These are phyloP conservation scores for Erysimum cheiri DNA, from an alignment of 441 rosid genomes.

Conservation along the genomic window DNA sequence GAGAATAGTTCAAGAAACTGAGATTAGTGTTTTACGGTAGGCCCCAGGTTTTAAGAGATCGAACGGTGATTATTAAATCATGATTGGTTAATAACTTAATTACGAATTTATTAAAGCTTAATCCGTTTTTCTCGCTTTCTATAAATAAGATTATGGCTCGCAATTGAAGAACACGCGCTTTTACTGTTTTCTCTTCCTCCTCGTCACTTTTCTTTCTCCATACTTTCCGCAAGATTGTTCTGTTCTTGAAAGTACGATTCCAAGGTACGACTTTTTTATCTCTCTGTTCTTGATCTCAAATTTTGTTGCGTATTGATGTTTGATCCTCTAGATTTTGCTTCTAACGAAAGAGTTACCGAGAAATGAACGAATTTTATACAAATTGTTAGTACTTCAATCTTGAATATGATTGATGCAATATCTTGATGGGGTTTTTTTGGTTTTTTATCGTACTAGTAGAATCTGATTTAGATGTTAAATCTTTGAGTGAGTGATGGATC, in stretches of 20 bases:
- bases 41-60: conserved; percentile 2
- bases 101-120: conserved; percentile 15
- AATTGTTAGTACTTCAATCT: conserved; percentile 1
- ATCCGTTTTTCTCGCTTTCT: conserved; percentile 38
- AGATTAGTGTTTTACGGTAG: conserved; percentile 41
- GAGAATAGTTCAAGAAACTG: conserved; percentile 41
- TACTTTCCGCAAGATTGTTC: conserved; percentile 27
- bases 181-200: conserved; percentile 11
- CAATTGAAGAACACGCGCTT: conserved; percentile 42
- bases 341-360: neutral
- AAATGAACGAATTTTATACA: conserved; percentile 1
- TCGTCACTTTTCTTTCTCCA: conserved; percentile 29
- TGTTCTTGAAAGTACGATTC: conserved; percentile 20
- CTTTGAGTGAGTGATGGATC: conserved; percentile 13
- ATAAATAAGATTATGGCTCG: conserved; percentile 38
- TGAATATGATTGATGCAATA: conserved; percentile 2
- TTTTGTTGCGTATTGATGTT: conserved; percentile 5
- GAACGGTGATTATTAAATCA: conserved; percentile 23
- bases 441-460: neutral
- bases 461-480: conserved; percentile 7
- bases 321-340: conserved; percentile 4
- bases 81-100: conserved; percentile 9
- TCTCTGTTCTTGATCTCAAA: conserved; percentile 16
- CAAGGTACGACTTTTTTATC: conserved; percentile 38
- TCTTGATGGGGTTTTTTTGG: neutral